These are phyloP conservation scores for Zychaea mexicana DNA, from an alignment of 371 early-diverging fungal species.

Conservation along the genomic window DNA sequence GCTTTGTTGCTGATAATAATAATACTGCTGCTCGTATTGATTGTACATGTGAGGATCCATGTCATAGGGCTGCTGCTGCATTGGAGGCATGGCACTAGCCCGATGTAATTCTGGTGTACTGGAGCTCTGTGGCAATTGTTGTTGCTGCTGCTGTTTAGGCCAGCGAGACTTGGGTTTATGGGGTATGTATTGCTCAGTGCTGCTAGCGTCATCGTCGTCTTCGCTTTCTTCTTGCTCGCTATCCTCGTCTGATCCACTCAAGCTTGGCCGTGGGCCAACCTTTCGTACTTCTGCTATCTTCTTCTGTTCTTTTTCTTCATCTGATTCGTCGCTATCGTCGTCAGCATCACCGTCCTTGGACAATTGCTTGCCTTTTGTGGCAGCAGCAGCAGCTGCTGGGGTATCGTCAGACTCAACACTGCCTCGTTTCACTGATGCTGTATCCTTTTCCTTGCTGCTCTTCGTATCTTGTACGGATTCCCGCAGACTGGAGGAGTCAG, in stretches of 20 bases:
- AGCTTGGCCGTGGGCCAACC: neutral
- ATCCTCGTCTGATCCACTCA: slow-evolving; percentile 4
- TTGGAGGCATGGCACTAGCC: slow-evolving; percentile 2
- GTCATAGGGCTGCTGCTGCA: slow-evolving; percentile 7
- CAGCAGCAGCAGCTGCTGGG: neutral
- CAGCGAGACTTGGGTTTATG: slow-evolving; percentile 15
- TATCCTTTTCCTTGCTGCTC: neutral
- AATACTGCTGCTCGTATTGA: neutral
- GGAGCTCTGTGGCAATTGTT: neutral
- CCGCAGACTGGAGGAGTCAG: neutral
- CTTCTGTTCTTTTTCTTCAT: no score
- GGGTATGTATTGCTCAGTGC: slow-evolving; percentile 1
- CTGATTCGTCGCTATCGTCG: slow-evolving; percentile 3
- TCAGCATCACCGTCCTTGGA: neutral
- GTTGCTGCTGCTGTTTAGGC: slow-evolving; percentile 7
- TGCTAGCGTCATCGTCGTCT: slow-evolving; percentile 18
- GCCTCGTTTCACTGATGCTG: neutral
- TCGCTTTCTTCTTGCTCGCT: slow-evolving; percentile 12
- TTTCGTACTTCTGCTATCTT: slow-evolving; percentile 6
- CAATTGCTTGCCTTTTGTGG: neutral
- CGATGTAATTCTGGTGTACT: neutral
- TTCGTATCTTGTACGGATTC: neutral
- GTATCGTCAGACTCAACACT: neutral
- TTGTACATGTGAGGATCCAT: slow-evolving; percentile 7
- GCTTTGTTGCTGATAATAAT: slow-evolving; percentile 9